phyloP scores from a whole-genome alignment of 768 basidiomycete genomes.

The Termitomyces heimii region DNA sequence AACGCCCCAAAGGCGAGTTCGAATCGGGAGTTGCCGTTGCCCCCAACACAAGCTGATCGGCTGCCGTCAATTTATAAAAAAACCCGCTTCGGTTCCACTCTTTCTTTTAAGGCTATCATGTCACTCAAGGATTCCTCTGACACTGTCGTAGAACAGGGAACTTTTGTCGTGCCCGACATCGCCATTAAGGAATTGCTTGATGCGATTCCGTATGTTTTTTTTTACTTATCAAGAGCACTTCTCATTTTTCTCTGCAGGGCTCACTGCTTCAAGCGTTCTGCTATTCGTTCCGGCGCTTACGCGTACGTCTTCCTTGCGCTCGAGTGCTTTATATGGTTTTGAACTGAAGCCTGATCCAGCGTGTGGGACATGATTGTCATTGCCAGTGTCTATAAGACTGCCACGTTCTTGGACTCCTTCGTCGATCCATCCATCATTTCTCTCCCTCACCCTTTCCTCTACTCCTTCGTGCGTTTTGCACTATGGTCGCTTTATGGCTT shows the following conservation, averaged over 20 bases:
- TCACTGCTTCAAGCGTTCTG: constrained; percentile 90
- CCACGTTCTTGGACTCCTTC: constrained; percentile 57
- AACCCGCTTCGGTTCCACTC: constrained; percentile 6
- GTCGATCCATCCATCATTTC: constrained; percentile 49
- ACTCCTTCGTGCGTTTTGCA: constrained; percentile 54
- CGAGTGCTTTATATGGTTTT: background rate
- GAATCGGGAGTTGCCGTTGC: constrained; percentile 10
- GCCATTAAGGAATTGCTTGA: constrained; percentile 82
- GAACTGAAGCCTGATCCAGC: constrained; percentile 27
- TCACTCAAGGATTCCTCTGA: constrained; percentile 24
- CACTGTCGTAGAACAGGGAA: constrained; percentile 48
- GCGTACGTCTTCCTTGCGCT: constrained; percentile 43
- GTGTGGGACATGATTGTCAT: constrained; percentile 74
- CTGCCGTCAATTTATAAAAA: constrained; percentile 6
- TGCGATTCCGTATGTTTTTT: constrained; percentile 66
- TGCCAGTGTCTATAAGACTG: constrained; percentile 57
- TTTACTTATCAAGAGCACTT: background rate
- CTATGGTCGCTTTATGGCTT: constrained; percentile 83
- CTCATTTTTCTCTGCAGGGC: constrained; percentile 32
- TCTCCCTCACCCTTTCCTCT: constrained; percentile 57
- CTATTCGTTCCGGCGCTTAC: constrained; percentile 71
- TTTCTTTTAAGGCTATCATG: constrained; percentile 21
- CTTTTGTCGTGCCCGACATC: constrained; percentile 73
- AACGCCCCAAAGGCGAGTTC: constrained; percentile 7
- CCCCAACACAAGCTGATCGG: constrained; percentile 9